phyloP scores from a whole-genome alignment of 768 basidiomycete species.

The Termitomyces sp. region DNA sequence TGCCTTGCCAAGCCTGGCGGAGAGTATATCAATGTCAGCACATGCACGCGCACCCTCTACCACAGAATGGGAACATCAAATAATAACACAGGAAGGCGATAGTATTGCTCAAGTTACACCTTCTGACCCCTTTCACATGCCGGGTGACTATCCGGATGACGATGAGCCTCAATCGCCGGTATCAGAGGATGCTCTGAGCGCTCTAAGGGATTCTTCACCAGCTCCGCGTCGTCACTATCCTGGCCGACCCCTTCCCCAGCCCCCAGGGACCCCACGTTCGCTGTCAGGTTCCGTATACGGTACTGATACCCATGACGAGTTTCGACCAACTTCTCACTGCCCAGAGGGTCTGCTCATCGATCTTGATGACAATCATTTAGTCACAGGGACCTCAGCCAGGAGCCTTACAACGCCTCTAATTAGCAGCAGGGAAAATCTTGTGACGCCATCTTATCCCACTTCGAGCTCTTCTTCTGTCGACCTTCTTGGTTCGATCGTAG shows the following conservation, averaged over 20 bases:
- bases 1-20: background rate
- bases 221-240: slow-evolving; percentile 40
- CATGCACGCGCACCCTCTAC: background rate
- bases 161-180: background rate
- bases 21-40: background rate
- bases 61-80: background rate
- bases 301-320: slow-evolving; percentile 21
- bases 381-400: background rate
- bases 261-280: slow-evolving; percentile 21
- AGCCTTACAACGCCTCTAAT: background rate
- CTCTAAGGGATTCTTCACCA: slow-evolving; percentile 20
- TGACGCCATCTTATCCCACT: slow-evolving; percentile 2
- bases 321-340: slow-evolving; percentile 17
- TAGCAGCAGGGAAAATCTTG: background rate
- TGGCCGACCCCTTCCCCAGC: slow-evolving; percentile 52
- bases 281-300: slow-evolving; percentile 32
- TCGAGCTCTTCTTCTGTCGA: slow-evolving; percentile 17
- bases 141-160: background rate
- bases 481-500: slow-evolving; percentile 12
- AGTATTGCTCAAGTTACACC: background rate
- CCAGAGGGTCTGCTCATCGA: slow-evolving; percentile 56
- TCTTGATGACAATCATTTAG: slow-evolving; percentile 33
- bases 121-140: background rate
- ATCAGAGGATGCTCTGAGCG: background rate
- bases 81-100: background rate